A percentile compares a stretch with the other conserved stretches of the same genome.
These are phyloP conservation scores for Melanopsichium pennsylvanicum DNA, from an alignment of 1,284 basidiomycete species.

Conservation along the genomic window DNA sequence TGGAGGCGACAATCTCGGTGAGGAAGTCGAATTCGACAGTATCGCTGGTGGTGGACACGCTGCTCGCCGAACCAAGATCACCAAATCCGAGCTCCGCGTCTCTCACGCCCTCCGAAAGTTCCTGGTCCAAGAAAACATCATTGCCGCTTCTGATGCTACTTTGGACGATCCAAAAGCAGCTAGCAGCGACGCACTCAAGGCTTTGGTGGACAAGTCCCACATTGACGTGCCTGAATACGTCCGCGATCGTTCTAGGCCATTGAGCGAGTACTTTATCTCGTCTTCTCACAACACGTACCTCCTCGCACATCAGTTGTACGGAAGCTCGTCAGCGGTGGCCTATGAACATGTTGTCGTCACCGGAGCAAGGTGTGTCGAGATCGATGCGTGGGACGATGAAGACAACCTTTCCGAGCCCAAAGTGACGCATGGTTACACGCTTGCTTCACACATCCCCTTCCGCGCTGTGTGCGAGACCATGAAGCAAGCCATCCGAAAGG, in stretches of 20 bases:
- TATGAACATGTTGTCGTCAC: conserved; percentile 72
- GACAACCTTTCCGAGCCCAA: conserved; percentile 69
- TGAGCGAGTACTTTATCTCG: conserved; percentile 66
- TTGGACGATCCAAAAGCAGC: conserved; percentile 13
- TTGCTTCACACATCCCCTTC: conserved; percentile 49
- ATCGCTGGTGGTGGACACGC: conserved; percentile 58
- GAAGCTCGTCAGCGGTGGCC: conserved; percentile 70
- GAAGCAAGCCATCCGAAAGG: conserved; percentile 40
- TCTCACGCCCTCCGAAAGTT: conserved; percentile 50
- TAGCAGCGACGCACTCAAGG: conserved; percentile 35
- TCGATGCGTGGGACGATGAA: conserved; percentile 73
- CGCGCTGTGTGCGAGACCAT: conserved; percentile 47
- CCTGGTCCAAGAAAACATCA: conserved; percentile 34
- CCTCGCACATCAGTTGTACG: conserved; percentile 72
- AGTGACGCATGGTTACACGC: conserved; percentile 70
- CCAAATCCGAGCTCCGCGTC: conserved; percentile 49
- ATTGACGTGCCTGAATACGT: conserved; percentile 48
- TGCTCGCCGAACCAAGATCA: conserved; percentile 46
- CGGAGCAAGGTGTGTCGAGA: conserved; percentile 74
- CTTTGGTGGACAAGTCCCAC: conserved; percentile 46
- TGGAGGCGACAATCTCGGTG: conserved; percentile 52
- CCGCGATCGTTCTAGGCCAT: conserved; percentile 44
- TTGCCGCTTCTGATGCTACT: conserved; percentile 29
- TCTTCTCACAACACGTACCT: conserved; percentile 73
- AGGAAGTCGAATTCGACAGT: conserved; percentile 49